phyloP scores from a whole-genome alignment of 2,329 filamentous ascomycete species.

The Thielaviopsis euricoi region DNA sequence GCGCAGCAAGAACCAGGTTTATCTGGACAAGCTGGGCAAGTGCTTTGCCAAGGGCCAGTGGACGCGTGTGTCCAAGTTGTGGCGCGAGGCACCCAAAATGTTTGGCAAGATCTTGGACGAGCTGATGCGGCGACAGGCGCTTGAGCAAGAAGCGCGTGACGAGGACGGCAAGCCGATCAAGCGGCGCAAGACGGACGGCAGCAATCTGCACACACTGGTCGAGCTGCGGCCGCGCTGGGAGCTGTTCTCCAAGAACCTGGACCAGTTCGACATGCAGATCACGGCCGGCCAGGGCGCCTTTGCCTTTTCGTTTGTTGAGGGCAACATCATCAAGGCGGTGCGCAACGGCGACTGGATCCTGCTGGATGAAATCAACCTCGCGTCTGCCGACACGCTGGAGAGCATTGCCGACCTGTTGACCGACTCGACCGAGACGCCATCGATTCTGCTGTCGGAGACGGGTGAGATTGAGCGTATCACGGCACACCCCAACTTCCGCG shows the following conservation, averaged over 20 bases:
- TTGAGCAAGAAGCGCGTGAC: constrained; percentile 21
- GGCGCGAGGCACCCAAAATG: constrained; percentile 79
- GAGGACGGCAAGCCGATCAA: constrained; percentile 48
- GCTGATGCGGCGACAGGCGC: constrained; percentile 27
- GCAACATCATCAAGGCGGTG: constrained; percentile 89
- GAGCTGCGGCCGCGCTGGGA: constrained; percentile 58
- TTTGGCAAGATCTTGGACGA: constrained; percentile 54
- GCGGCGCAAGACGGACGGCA: constrained; percentile 27
- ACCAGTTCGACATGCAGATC: constrained; percentile 67
- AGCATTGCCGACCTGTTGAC: constrained; percentile 79
- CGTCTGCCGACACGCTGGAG: constrained; percentile 85
- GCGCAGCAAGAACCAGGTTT: constrained; percentile 70
- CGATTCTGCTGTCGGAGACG: constrained; percentile 78
- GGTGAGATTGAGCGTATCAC: constrained; percentile 81
- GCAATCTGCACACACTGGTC: constrained; percentile 47
- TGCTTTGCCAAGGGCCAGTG: constrained; percentile 70
- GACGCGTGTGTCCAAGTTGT: constrained; percentile 70
- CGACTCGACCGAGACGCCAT: constrained; percentile 55
- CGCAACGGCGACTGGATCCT: constrained; percentile 95
- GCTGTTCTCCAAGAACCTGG: constrained; percentile 55
- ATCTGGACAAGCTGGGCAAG: constrained; percentile 65
- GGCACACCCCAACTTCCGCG: constrained; percentile 82
- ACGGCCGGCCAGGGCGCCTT: constrained; percentile 42
- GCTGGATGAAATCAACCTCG: constrained; percentile 92
- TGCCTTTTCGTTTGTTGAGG: constrained; percentile 90